phyloP scores from a whole-genome alignment of 1,284 basidiomycete genomes.

The Stygiomarasmius scandens region DNA sequence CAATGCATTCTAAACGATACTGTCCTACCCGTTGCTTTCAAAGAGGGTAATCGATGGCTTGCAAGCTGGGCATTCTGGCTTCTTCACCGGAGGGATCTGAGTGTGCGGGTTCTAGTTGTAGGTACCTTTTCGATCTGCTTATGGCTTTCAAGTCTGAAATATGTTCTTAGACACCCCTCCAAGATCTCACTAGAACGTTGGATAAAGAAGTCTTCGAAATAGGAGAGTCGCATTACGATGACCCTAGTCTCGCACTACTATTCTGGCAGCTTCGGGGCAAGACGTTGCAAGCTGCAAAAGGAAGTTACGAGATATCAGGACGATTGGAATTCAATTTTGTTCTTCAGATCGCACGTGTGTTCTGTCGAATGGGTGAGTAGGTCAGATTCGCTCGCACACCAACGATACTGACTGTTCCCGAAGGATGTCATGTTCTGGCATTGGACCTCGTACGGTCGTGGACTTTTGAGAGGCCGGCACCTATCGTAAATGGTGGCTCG shows the following conservation, averaged over 20 bases:
- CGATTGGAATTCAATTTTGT: constrained; percentile 92
- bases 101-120: constrained; percentile 83
- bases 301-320: constrained; percentile 87
- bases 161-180: constrained; percentile 68
- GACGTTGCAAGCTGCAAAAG: constrained; percentile 90
- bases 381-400: neutral
- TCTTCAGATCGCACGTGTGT: constrained; percentile 87
- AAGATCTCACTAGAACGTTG: constrained; percentile 64
- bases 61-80: constrained; percentile 98
- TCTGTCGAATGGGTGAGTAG: constrained; percentile 86
- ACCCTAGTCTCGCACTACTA: constrained; percentile 86
- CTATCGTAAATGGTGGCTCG: constrained; percentile 18
- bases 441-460: constrained; percentile 86
- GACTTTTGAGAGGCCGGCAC: constrained; percentile 83
- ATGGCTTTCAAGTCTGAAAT: constrained; percentile 5
- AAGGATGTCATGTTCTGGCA: constrained; percentile 92
- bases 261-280: constrained; percentile 90
- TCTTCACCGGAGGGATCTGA: constrained; percentile 81
- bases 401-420: neutral
- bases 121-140: constrained; percentile 24
- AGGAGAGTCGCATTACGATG: constrained; percentile 88
- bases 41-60: constrained; percentile 90
- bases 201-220: constrained; percentile 62
- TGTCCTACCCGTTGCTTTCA: constrained; percentile 85
- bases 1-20: constrained; percentile 69